phyloP scores from a whole-genome alignment of 306 rosid species.

The Malus sylvestris region DNA sequence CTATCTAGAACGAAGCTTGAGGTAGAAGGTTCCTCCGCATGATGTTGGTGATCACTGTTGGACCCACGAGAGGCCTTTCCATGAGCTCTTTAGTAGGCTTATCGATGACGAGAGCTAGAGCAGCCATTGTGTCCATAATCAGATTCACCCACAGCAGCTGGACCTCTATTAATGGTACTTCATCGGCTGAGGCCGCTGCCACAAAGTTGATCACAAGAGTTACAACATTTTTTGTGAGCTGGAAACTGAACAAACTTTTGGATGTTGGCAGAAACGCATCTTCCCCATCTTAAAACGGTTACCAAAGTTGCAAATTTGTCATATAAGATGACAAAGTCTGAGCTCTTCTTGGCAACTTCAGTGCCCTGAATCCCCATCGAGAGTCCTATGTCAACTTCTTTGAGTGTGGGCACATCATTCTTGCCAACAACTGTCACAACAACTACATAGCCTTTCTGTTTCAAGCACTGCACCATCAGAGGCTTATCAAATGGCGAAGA shows the following conservation, averaged over 20 bases:
- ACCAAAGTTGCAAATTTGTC: constrained; percentile 24
- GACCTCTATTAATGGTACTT: constrained; percentile 17
- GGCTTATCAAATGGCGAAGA: constrained; percentile 31
- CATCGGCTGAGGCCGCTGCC: constrained; percentile 12
- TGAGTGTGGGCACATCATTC: constrained; percentile 26
- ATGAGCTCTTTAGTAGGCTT: constrained; percentile 19
- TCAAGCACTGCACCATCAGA: constrained; percentile 31
- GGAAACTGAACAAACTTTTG: constrained; percentile 37
- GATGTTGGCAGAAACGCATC: constrained; percentile 27
- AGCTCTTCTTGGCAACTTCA: constrained; percentile 18
- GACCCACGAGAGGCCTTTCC: constrained; percentile 12
- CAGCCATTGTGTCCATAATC: constrained; percentile 24
- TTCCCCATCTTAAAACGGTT: constrained; percentile 31
- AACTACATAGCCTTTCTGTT: constrained; percentile 27
- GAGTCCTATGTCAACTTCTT: constrained; percentile 29
- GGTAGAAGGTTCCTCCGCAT: constrained; percentile 26
- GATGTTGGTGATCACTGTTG: constrained; percentile 20
- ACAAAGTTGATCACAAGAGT: constrained; percentile 24
- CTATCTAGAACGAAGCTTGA: constrained; percentile 18
- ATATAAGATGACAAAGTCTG: constrained; percentile 24
- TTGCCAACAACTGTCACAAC: constrained; percentile 27
- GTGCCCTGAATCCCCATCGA: constrained; percentile 37
- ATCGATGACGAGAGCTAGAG: constrained; percentile 26
- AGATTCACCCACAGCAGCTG: constrained; percentile 31
- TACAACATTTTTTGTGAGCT: constrained; percentile 18